A percentile compares a stretch with the other conserved stretches of the same genome.
Conservation (phyloP, 2,329 filamentous ascomycete species). For the Cladophialophora exuberans region DNA sequence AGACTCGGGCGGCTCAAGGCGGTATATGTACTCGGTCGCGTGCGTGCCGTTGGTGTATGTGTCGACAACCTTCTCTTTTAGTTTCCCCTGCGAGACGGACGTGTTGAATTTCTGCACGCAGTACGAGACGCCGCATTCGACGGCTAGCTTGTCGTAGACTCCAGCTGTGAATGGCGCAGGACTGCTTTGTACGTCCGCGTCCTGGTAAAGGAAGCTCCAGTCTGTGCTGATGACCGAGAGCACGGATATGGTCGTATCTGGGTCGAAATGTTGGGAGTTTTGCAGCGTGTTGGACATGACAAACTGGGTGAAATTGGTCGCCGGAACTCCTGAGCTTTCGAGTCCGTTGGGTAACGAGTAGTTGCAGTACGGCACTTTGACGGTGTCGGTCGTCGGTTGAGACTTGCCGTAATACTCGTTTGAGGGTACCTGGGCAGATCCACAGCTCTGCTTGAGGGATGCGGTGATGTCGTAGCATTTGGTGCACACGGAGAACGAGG, state of each 20-base stretch:
- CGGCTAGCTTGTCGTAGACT: neutral
- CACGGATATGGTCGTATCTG: neutral
- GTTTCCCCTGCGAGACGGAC: neutral
- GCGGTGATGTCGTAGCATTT: conserved; percentile 11
- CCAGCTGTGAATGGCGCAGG: neutral
- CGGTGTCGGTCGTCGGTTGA: neutral
- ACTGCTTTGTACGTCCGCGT: neutral
- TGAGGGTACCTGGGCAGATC: neutral
- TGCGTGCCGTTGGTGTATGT: neutral
- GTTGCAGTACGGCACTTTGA: conserved; percentile 14
- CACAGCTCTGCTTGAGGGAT: conserved; percentile 1
- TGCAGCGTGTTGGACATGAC: neutral
- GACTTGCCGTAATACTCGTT: neutral
- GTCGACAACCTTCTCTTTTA: conserved; percentile 8
- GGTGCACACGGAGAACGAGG: conserved; percentile 8
- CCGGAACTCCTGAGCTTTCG: neutral
- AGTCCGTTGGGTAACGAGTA: conserved; percentile 13
- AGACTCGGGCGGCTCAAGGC: neutral
- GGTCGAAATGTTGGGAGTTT: conserved; percentile 1
- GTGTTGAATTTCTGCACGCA: conserved; percentile 17
- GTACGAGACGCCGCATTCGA: conserved; percentile 14
- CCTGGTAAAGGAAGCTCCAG: neutral
- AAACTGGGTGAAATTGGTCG: neutral
- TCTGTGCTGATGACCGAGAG: conserved; percentile 3
- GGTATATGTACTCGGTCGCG: neutral